Evolutionary conservation across 257 asterid genomes (phyloP).

Genomic region (Buddleja alternifolia): DNA sequence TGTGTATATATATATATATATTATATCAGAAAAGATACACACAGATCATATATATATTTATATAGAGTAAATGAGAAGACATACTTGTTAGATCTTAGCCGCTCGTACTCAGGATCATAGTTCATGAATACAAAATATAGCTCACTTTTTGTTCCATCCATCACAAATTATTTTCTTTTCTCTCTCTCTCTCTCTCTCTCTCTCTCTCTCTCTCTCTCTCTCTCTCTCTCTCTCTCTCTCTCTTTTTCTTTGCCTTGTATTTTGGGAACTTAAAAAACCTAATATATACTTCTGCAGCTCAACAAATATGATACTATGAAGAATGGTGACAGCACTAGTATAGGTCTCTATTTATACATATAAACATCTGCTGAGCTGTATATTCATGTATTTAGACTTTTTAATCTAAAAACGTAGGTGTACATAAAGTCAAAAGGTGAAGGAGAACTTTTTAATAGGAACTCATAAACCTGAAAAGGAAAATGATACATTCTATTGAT

Average conservation of each 20-base stretch:
- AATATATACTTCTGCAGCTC: no score
- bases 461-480: no score
- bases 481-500: no score
- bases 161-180: neutral
- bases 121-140: constrained; percentile 85
- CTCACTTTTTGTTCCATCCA: constrained; percentile 51
- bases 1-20: neutral
- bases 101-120: constrained; percentile 81
- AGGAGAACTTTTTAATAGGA: neutral
- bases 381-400: neutral
- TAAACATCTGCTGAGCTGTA: constrained; percentile 36
- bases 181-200: neutral
- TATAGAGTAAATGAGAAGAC: neutral
- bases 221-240: no score
- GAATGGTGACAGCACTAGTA: constrained; percentile 21
- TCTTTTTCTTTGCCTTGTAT: neutral
- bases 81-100: constrained; percentile 73
- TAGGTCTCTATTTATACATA: constrained; percentile 42
- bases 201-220: no score
- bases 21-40: neutral
- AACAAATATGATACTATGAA: no score
- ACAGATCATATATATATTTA: neutral
- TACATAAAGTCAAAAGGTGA: neutral
- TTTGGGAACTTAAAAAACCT: constrained; percentile 13
- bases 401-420: neutral